These are phyloP conservation scores for Ceratocystis albifundus DNA, from an alignment of 2,329 filamentous ascomycete species.

Conservation along the genomic window DNA sequence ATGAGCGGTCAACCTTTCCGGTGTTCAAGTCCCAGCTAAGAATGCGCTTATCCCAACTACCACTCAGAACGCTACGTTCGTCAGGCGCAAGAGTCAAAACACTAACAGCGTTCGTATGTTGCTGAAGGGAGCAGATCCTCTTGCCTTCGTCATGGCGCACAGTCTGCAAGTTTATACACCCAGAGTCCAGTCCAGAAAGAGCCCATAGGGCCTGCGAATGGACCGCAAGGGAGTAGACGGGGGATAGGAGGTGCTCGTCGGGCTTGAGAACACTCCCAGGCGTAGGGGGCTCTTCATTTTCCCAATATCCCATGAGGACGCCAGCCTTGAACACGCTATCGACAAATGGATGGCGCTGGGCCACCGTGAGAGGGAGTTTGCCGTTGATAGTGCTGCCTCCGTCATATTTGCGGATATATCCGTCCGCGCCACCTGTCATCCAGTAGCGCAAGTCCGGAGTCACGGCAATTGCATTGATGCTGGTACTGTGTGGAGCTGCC, in stretches of 20 bases:
- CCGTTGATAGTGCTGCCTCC: constrained; percentile 91
- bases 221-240: constrained; percentile 87
- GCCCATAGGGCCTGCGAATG: constrained; percentile 87
- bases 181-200: constrained; percentile 78
- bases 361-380: constrained; percentile 84
- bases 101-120: constrained; percentile 85
- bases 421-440: constrained; percentile 85
- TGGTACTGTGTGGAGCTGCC: constrained; percentile 88
- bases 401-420: constrained; percentile 94
- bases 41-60: constrained; percentile 92
- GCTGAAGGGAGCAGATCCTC: constrained; percentile 65
- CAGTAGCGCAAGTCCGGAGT: constrained; percentile 93
- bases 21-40: constrained; percentile 92
- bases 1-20: constrained; percentile 62
- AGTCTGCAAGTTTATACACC: constrained; percentile 84
- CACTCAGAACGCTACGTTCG: constrained; percentile 76
- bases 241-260: constrained; percentile 60
- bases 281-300: constrained; percentile 68
- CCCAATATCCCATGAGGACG: constrained; percentile 93
- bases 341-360: constrained; percentile 91
- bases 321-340: constrained; percentile 95
- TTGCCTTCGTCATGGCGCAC: constrained; percentile 92
- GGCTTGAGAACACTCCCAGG: constrained; percentile 33
- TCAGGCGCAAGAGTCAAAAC: constrained; percentile 72
- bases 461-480: constrained; percentile 81